Conservation (phyloP, 2,329 filamentous ascomycete genomes). For the Aaosphaeria pasadenensis region DNA sequence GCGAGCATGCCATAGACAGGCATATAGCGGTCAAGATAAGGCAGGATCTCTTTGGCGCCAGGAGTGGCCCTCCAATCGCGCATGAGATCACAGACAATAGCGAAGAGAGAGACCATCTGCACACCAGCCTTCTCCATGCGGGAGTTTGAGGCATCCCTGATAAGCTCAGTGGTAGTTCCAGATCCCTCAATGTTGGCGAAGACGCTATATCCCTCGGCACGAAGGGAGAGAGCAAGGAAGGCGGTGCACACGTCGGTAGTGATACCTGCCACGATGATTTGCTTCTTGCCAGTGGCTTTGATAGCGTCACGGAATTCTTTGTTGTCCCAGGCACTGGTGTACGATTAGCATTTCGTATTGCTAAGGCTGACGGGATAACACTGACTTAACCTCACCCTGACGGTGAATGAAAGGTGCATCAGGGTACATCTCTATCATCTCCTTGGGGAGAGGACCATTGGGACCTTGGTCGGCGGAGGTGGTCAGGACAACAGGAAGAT, state of each 20-base stretch:
- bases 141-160: constrained; percentile 63
- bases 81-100: constrained; percentile 67
- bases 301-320: constrained; percentile 64
- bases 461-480: constrained; percentile 68
- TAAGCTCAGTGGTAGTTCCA: constrained; percentile 61
- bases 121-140: constrained; percentile 67
- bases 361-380: background rate
- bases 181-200: constrained; percentile 71
- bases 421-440: constrained; percentile 67
- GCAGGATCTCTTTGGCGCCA: constrained; percentile 54
- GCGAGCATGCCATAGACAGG: constrained; percentile 65
- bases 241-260: constrained; percentile 73
- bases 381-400: constrained; percentile 65
- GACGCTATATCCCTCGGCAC: constrained; percentile 68
- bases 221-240: constrained; percentile 70
- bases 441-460: constrained; percentile 68
- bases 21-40: constrained; percentile 63
- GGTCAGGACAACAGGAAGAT: constrained; percentile 67
- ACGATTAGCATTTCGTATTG: constrained; percentile 1
- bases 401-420: constrained; percentile 64
- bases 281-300: constrained; percentile 61
- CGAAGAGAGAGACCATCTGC: constrained; percentile 60
- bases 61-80: constrained; percentile 63
- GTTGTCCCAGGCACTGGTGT: constrained; percentile 66
- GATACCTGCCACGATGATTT: constrained; percentile 71